phyloP scores from a whole-genome alignment of 202 grass and related monocot genomes.

The Miscanthus sacchariflorus region DNA sequence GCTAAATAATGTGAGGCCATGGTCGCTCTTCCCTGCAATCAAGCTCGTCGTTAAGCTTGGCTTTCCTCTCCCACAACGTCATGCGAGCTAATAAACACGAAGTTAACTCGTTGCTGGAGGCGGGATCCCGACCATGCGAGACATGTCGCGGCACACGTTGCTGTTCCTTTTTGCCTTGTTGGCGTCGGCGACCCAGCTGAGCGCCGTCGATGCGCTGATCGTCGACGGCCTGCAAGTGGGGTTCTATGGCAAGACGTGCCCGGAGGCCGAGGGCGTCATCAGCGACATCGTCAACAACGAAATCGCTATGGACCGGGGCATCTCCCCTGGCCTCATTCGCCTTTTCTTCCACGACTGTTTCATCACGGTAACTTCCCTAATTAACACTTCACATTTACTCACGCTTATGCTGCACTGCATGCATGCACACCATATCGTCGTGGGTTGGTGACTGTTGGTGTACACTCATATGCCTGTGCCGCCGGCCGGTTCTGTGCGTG shows the following conservation, averaged over 20 bases:
- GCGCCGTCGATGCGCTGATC: conserved; percentile 29
- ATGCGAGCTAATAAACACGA: not conserved
- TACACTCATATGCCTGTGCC: not conserved
- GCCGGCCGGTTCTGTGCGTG: not conserved
- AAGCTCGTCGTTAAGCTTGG: conserved; percentile 15
- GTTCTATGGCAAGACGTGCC: conserved; percentile 65
- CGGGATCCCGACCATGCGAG: not conserved
- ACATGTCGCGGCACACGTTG: conserved; percentile 20
- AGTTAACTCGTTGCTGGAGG: not conserved
- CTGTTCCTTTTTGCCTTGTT: not conserved
- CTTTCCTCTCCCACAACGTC: not conserved
- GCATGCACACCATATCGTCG: too few relatives aligned
- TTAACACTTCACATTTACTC: not conserved
- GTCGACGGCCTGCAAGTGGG: conserved; percentile 47
- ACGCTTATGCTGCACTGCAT: not conserved
- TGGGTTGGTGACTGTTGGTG: not conserved
- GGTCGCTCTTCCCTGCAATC: not conserved
- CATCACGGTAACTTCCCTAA: conserved; percentile 49
- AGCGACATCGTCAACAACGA: conserved; percentile 49
- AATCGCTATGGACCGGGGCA: conserved; percentile 41
- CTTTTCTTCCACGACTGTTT: conserved; percentile 91
- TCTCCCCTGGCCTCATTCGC: conserved; percentile 75
- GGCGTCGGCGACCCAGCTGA: not conserved
- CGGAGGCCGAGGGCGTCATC: conserved; percentile 56
- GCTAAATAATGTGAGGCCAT: conserved; percentile 57